Percentiles rank a stretch among this genome's conserved stretches.
phyloP scores from a whole-genome alignment of 768 basidiomycete species.

The Kwoniella heveanensis region DNA sequence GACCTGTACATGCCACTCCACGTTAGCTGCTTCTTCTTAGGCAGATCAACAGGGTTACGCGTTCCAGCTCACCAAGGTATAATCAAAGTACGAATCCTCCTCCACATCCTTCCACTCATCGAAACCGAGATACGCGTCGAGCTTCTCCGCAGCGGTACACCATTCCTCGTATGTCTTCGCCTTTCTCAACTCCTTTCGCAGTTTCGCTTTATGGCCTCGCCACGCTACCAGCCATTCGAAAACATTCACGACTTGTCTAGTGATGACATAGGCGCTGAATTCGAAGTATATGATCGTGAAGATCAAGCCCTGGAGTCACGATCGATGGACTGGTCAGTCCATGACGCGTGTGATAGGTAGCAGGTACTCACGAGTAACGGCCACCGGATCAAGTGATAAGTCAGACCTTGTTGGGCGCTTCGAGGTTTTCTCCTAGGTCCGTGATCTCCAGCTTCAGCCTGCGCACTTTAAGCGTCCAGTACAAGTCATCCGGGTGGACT shows the following conservation, averaged over 20 bases:
- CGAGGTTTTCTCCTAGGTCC: conserved; percentile 57
- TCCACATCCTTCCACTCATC: conserved; percentile 84
- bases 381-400: conserved; percentile 80
- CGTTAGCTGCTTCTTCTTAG: neutral
- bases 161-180: conserved; percentile 85
- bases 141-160: conserved; percentile 73
- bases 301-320: conserved; percentile 71
- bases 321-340: conserved; percentile 1
- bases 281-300: conserved; percentile 79
- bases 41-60: neutral
- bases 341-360: neutral
- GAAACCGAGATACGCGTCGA: conserved; percentile 83
- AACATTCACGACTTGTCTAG: conserved; percentile 88
- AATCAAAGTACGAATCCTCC: conserved; percentile 89
- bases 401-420: conserved; percentile 64
- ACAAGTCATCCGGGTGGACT: too few relatives aligned
- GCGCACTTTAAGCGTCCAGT: too few relatives aligned
- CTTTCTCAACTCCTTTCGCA: conserved; percentile 73
- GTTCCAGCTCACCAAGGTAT: conserved; percentile 67
- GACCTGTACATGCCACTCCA: conserved; percentile 19
- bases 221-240: conserved; percentile 93
- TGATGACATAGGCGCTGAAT: conserved; percentile 75
- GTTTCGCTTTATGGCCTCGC: conserved; percentile 77
- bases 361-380: conserved; percentile 64
- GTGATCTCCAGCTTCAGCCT: neutral